These are phyloP conservation scores for Microsporum canis DNA, from an alignment of 2,329 filamentous ascomycete genomes.

Conservation along the genomic window DNA sequence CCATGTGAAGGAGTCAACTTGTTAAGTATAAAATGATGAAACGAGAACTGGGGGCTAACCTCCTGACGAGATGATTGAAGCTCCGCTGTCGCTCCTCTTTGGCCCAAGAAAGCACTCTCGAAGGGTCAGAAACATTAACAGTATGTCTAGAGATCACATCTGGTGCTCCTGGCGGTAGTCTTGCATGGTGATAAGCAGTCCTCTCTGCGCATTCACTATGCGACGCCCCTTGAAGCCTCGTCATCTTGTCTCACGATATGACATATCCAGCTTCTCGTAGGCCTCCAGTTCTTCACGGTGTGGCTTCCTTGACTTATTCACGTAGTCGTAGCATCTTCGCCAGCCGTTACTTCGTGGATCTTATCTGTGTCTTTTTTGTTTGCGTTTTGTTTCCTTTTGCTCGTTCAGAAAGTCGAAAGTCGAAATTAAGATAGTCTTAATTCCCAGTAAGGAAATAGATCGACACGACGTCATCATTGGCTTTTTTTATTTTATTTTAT, in stretches of 20 bases:
- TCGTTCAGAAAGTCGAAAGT: background rate
- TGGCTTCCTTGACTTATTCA: background rate
- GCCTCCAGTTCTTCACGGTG: background rate
- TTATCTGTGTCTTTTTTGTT: background rate
- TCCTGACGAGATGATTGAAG: slow-evolving; percentile 54
- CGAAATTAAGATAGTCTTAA: background rate
- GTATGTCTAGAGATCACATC: slow-evolving; percentile 31
- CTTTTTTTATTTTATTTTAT: background rate
- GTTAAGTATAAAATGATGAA: background rate
- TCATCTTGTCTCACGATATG: slow-evolving; percentile 25
- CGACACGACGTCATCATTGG: background rate
- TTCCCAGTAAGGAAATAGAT: background rate
- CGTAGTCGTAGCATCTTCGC: background rate
- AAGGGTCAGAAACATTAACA: slow-evolving; percentile 28
- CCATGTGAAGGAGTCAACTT: background rate
- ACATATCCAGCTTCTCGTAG: slow-evolving; percentile 18
- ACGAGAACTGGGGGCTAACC: slow-evolving; percentile 35
- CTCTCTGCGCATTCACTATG: slow-evolving; percentile 19
- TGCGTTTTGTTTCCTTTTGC: background rate
- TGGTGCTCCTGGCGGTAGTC: slow-evolving; percentile 32
- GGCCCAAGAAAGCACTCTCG: slow-evolving; percentile 29
- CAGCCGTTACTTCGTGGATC: background rate
- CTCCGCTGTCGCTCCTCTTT: slow-evolving; percentile 31
- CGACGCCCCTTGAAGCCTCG: slow-evolving; percentile 32
- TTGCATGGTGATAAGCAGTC: slow-evolving; percentile 23